phyloP scores from a whole-genome alignment of 768 basidiomycete genomes.

The Lactarius vividus region DNA sequence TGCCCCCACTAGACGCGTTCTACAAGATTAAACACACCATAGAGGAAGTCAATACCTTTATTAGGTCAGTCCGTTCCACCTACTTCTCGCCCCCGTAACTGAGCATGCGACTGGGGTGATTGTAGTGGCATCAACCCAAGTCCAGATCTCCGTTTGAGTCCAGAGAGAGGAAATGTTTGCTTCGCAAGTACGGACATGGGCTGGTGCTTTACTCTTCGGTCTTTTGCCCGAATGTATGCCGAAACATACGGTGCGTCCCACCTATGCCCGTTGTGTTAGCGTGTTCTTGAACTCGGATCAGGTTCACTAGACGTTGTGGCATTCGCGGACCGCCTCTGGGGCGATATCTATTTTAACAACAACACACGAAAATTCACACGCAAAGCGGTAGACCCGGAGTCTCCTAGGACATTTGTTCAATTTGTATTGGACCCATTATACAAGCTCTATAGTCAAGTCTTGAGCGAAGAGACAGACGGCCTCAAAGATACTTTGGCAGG shows the following conservation, averaged over 20 bases:
- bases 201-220: constrained; percentile 94
- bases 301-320: constrained; percentile 78
- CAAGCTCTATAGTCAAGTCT: constrained; percentile 92
- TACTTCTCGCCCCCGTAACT: constrained; percentile 1
- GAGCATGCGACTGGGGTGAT: background rate
- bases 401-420: constrained; percentile 84
- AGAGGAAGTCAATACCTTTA: constrained; percentile 96
- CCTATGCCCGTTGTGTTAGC: background rate
- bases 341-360: constrained; percentile 91
- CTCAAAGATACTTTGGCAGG: constrained; percentile 74
- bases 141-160: constrained; percentile 83
- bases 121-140: constrained; percentile 79
- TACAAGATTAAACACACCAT: constrained; percentile 99
- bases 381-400: constrained; percentile 76
- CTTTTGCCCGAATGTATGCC: constrained; percentile 96
- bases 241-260: constrained; percentile 73
- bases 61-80: constrained; percentile 54
- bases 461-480: constrained; percentile 90
- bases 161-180: constrained; percentile 94
- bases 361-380: constrained; percentile 87
- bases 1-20: constrained; percentile 95
- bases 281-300: constrained; percentile 30
- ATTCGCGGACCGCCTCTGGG: constrained; percentile 94
- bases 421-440: constrained; percentile 96
- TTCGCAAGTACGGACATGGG: constrained; percentile 97